Evolutionary conservation across 1,139 yeast genomes (phyloP), one percentile per base, ranked within the genome.

Genomic region (Hyphopichia fennica): DNA sequence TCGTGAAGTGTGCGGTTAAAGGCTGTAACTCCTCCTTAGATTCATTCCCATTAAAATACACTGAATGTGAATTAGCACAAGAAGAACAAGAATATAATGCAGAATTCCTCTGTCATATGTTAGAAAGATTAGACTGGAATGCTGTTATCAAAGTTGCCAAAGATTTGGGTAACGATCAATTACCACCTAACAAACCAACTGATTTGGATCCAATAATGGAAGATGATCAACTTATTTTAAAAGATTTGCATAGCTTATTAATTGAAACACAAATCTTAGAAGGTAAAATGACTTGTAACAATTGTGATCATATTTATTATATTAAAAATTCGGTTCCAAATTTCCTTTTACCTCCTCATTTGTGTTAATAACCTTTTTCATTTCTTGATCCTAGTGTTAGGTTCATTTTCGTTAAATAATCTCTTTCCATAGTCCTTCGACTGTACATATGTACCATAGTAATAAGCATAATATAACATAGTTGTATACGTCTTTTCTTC

Each of bases 251-350:
- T 60, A 68, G 76, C 4, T 69, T 93, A 48, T 74, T 95, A 47
- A 67, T 93, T 40, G 96, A 91, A 48, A 91, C 97, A 1, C 90
- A 84, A 50, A 87, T 93, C 44, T 63, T 75, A 16, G 93, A 90
- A 53, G 99, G 99, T 2, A 81, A 83, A 56, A 90, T 93, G 98
- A 71, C 74, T 15, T 93, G 99, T 62, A 75, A 79, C 23, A 85
- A 84, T 65, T 93, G 99, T 62, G 83, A 81, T 1, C 98, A 93
- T 62, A 73, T 87, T 14, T 95, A 91, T 66, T 81, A 85, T 67
- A 87, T 93, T 67, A 91, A 91, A 67, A 91, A 90, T 71, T 82
- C 93, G 44, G 90, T 93, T 54, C 97, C 99, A 38, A 93, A 93
- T 72, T 87, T 93, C 65, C 72, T 93, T 47, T 77, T 93, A 41